These are phyloP conservation scores for Dendrobium chrysotoxum DNA, from an alignment of 106 monocot genomes.

Conservation along the genomic window DNA sequence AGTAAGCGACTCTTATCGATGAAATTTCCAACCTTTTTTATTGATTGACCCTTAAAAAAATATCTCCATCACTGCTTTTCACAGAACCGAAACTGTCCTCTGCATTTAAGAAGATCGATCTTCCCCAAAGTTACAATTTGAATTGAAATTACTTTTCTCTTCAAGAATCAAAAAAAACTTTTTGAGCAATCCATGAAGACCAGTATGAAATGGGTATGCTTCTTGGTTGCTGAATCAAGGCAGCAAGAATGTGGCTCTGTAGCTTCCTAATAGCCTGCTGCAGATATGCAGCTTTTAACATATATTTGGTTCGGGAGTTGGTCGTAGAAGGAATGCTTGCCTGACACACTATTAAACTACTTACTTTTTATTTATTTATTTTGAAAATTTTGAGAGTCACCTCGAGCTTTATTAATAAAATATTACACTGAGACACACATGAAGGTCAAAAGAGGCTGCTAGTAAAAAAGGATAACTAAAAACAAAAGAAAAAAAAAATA, in stretches of 20 bases:
- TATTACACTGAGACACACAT: too few species aligned
- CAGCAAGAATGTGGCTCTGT: background rate
- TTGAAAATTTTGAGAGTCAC: too few species aligned
- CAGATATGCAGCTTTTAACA: background rate
- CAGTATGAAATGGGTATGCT: background rate
- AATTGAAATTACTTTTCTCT: background rate
- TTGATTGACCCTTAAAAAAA: background rate
- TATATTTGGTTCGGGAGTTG: background rate
- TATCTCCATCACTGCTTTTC: background rate
- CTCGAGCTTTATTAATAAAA: too few species aligned
- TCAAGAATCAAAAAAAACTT: background rate
- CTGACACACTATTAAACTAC: too few species aligned
- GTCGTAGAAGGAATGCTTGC: too few species aligned
- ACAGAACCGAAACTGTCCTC: background rate
- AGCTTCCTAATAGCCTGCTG: background rate
- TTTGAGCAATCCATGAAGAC: background rate
- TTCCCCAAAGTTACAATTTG: background rate
- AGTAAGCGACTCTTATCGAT: background rate
- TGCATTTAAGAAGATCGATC: constrained; percentile 1
- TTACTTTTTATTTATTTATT: too few species aligned
- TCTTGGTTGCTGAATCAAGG: background rate
- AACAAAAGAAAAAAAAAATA: too few species aligned
- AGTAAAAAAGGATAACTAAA: too few species aligned
- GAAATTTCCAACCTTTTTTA: background rate
- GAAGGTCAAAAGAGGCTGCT: too few species aligned